These are phyloP conservation scores for Saraca asoca DNA, from an alignment of 331 rosid genomes.

Conservation along the genomic window DNA sequence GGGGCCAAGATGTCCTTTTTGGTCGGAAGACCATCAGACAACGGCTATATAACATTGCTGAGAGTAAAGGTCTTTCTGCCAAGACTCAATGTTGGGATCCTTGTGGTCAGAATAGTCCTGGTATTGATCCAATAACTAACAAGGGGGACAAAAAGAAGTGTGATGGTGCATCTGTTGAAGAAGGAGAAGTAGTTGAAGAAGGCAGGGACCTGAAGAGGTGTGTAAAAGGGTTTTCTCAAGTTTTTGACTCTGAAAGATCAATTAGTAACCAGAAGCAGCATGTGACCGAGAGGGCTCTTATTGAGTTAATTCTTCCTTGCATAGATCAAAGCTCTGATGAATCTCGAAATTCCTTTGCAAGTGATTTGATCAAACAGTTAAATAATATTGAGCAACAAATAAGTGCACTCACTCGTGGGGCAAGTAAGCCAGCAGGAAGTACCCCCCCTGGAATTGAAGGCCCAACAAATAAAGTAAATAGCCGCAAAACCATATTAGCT, in stretches of 20 bases:
- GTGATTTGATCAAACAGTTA: conserved; percentile 88
- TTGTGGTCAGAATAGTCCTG: conserved; percentile 85
- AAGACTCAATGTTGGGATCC: conserved; percentile 82
- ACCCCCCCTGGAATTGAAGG: conserved; percentile 71
- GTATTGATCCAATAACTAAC: conserved; percentile 41
- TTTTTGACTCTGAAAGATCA: conserved; percentile 54
- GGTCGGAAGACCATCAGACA: conserved; percentile 92
- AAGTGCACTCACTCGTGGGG: conserved; percentile 66
- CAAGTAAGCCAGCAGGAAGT: conserved; percentile 70
- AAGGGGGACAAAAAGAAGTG: conserved; percentile 70
- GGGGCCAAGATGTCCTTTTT: conserved; percentile 78
- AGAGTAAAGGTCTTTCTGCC: conserved; percentile 61
- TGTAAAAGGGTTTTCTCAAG: conserved; percentile 55
- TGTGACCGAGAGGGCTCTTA: conserved; percentile 83
- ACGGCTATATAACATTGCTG: conserved; percentile 75
- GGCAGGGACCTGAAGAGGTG: conserved; percentile 60
- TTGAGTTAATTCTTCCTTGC: conserved; percentile 92
- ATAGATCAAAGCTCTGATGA: conserved; percentile 93
- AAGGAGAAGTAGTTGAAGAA: conserved; percentile 95
- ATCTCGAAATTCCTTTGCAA: conserved; percentile 84
- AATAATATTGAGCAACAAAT: conserved; percentile 76
- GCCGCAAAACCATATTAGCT: conserved; percentile 69
- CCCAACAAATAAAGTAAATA: conserved; percentile 66
- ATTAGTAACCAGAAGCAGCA: conserved; percentile 59
- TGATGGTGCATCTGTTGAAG: conserved; percentile 76